phyloP scores from a whole-genome alignment of 2,329 filamentous ascomycete genomes.

The Sclerotinia spermophila region DNA sequence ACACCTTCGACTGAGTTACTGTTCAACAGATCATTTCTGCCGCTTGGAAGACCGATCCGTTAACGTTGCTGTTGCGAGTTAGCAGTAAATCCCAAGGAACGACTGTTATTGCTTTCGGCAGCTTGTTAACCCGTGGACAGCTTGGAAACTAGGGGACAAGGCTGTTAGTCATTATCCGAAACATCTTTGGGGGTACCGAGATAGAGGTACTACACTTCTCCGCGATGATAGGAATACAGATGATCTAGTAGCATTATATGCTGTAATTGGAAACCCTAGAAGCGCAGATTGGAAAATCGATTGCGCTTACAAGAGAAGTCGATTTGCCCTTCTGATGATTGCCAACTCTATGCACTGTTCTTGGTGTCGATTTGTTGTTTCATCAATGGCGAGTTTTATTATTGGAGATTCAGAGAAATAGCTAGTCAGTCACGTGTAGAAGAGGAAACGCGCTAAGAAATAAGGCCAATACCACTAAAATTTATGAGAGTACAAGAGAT shows the following conservation, averaged over 20 bases:
- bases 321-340: background rate
- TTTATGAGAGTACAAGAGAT: background rate
- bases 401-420: background rate
- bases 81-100: background rate
- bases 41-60: background rate
- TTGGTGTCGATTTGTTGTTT: background rate
- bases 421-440: background rate
- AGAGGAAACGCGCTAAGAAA: background rate
- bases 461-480: background rate
- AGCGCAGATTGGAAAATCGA: background rate
- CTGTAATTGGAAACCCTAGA: background rate
- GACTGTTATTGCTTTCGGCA: background rate
- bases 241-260: background rate
- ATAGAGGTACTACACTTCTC: background rate
- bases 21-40: background rate
- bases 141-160: background rate
- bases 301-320: background rate
- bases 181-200: background rate
- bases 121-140: too few species aligned
- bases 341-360: background rate
- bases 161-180: background rate
- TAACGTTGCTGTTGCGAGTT: background rate
- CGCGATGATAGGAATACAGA: background rate
- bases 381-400: fast-evolving
- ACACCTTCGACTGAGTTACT: background rate